Percentiles rank a stretch among this genome's conserved stretches.
Conservation (phyloP, 2,329 filamentous ascomycete species). For the Chaetomiaceae sp. region DNA sequence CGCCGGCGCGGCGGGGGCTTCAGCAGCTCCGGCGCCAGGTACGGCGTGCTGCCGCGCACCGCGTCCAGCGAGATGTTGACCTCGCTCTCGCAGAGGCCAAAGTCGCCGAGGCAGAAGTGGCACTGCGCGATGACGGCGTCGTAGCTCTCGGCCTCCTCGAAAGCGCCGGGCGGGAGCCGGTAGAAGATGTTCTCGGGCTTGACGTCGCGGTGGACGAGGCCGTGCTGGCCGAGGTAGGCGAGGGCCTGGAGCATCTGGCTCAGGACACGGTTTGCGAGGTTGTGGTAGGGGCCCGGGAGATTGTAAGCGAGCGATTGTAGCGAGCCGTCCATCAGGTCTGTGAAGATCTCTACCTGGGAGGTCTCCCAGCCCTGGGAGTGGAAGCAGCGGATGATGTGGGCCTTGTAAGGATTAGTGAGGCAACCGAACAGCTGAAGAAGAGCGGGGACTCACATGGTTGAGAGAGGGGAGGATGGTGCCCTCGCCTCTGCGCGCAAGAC, state of each 20-base stretch:
- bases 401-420: neutral
- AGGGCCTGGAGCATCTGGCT: constrained; percentile 8
- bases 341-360: neutral
- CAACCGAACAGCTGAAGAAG: neutral
- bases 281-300: neutral
- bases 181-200: constrained; percentile 13
- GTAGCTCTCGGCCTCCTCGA: too few relatives aligned
- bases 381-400: neutral
- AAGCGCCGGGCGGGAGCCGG: neutral
- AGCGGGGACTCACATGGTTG: neutral
- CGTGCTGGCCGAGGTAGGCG: neutral
- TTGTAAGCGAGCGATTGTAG: neutral
- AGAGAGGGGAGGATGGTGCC: neutral
- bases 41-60: neutral
- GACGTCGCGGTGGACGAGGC: constrained; percentile 10
- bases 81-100: constrained; percentile 2
- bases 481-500: neutral
- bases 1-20: neutral
- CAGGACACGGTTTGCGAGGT: neutral
- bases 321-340: constrained; percentile 7
- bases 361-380: constrained; percentile 2
- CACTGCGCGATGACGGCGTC: neutral
- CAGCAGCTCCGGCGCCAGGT: constrained; percentile 1
- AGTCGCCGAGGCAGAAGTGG: constrained; percentile 10
- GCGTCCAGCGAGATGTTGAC: neutral